Base-by-base conservation (phyloP, 2,329 filamentous ascomycete species). In the Diaporthe amygdali region DNA sequence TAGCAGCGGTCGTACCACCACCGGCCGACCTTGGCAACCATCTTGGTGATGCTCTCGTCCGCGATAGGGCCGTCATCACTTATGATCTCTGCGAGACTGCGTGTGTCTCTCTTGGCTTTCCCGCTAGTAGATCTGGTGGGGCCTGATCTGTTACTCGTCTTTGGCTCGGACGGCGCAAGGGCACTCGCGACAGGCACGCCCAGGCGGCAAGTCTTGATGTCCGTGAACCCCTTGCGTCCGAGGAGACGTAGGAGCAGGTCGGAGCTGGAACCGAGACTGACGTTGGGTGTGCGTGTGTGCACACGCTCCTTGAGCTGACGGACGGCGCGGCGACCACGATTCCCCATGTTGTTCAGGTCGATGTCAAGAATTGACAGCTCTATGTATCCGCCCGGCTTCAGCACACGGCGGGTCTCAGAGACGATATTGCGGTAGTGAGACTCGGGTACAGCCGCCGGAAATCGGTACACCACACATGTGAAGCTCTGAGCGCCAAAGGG, bases 1-100 rank as follows among this genome's bases (percentile, higher is more conserved):
- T 98, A 98, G 84, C 96, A 98, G 66, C 93, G 90, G 12, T 91
- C 93, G 82, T 97, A 98, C 96, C 96, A 99, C 94, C 96, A 98
- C 52, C 96, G 89, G 2, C 95, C 96, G 14, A 98, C 96, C 74
- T 91, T 92, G 20, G 95, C 93, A 27, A 98, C 95, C 87, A 97
- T 97, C 78, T 94, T 95, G 17, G 94, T 94, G 78, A 98, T 97
- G 75, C 91, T 92, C 78, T 95, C 94, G 75, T 97, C 94, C 27
- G 93, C 92, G 17, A 88, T 85, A 0, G 90, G 86, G n/a, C 89
- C 88, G 44, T 91, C 87, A 74, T 94, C 91, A 37, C 87, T 90
- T 81, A 94, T 92, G 82, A 94, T 90, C 77, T 95, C 93, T 1
- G 91, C 90, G 1, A 95, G 84, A 74, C 85, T 89, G 25, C 87